Evolutionary conservation across 1,284 basidiomycete species (phyloP).

Genomic region (Tremellales sp.): DNA sequence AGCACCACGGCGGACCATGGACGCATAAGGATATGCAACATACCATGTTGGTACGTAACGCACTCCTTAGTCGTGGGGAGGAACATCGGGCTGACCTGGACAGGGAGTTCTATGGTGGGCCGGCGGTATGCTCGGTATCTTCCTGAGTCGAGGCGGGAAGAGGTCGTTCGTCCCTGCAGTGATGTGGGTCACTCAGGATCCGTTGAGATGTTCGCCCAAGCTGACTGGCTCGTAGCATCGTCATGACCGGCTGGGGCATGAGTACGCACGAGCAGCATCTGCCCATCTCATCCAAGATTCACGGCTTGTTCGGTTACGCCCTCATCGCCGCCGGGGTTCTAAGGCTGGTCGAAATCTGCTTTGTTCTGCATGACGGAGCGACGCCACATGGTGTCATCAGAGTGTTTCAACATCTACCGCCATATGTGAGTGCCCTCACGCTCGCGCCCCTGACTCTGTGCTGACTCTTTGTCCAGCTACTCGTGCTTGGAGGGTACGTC

Average conservation of each 20-base stretch:
- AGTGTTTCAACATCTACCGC: constrained; percentile 76
- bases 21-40: constrained; percentile 91
- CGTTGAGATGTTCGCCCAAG: neutral
- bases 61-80: neutral
- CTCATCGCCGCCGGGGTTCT: constrained; percentile 80
- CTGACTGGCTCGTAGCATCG: constrained; percentile 58
- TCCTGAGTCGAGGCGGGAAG: constrained; percentile 76
- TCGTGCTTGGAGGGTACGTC: constrained; percentile 59
- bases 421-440: constrained; percentile 59
- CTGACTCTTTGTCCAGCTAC: constrained; percentile 52
- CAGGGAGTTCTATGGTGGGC: constrained; percentile 76
- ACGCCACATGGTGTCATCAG: constrained; percentile 44
- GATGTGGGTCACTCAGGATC: constrained; percentile 57
- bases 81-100: neutral
- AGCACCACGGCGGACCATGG: constrained; percentile 75
- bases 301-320: constrained; percentile 75
- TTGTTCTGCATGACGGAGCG: constrained; percentile 54
- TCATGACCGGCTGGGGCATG: constrained; percentile 94
- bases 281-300: constrained; percentile 79
- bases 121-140: constrained; percentile 83
- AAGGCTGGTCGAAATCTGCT: constrained; percentile 83
- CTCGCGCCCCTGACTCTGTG: neutral
- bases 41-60: constrained; percentile 56
- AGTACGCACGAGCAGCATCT: constrained; percentile 81
- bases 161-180: constrained; percentile 76